Base-by-base conservation (phyloP, 495 filamentous ascomycete species). In the Aeminium ludgeri region DNA sequence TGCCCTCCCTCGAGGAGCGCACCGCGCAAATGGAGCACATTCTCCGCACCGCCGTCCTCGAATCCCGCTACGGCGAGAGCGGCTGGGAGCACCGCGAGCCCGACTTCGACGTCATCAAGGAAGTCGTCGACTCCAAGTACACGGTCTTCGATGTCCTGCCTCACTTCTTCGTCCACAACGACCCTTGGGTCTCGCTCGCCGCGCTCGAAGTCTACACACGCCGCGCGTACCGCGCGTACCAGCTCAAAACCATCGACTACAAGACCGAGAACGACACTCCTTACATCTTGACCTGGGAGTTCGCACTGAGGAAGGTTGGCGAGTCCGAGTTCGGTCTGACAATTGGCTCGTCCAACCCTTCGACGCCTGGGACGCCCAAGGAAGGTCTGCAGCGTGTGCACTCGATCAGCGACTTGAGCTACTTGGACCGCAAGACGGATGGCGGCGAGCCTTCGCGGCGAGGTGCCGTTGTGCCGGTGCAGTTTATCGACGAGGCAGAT, bases 11-110 rank as follows among this genome's bases (percentile, higher is more conserved):
- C 17, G 89, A 96, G 58, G 89, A 97, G 69, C 73, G 89, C 48
- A 77, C 82, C 6, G 73, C 78, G 27, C 89, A 97, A 63, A 95
- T 97, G 89, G 91, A 96, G 64, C 87, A 95, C 61, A 97, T 97
- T 51, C 71, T 97, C 25, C 83, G 87, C 30, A 92, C 89, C 27
- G 86, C 91, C 1, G 89, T 97, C n/a, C 75, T 95, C 6, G 85
- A 96, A 60, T 92, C 86, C 30, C 76, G 82, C 50, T 97, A 97
- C 56, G 89, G 89, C 25, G 89, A 97, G 67, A 91, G 83, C 31
- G 86, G 87, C 32, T 95, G 84, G 85, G 86, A 93, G 37, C 89
- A 97, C 62, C 74, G 91, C 48, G 83, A 93, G 55, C 89, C 89
- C 13, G 77, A 79, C 55, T 62, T 86, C 36, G 74, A 84, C 31